A percentile compares a stretch with the other conserved stretches of the same genome.
Evolutionary conservation across 305 asterid genomes (phyloP).

Genomic region (Solanum hybrid): DNA sequence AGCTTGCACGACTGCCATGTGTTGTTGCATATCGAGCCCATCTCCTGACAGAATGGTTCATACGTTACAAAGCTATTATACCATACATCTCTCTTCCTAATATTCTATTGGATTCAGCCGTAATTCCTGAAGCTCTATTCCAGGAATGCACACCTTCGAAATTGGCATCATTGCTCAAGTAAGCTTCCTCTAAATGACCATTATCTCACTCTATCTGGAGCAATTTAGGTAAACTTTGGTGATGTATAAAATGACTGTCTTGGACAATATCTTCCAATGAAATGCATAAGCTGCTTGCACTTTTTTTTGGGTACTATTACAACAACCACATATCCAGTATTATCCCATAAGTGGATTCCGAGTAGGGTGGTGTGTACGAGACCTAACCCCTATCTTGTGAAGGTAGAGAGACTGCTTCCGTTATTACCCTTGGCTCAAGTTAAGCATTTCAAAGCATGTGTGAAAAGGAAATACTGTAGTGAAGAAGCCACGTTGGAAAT

Average conservation of each 20-base stretch:
- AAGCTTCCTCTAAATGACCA: slow-evolving; percentile 12
- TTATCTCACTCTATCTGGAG: background rate
- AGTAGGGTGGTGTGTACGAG: background rate
- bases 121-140: slow-evolving; percentile 86
- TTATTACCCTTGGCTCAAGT: background rate
- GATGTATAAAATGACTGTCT: background rate
- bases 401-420: background rate
- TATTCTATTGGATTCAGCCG: slow-evolving; percentile 51
- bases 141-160: slow-evolving; percentile 62
- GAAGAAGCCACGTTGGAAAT: background rate
- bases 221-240: background rate
- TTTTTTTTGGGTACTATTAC: background rate
- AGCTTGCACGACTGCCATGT: slow-evolving; percentile 87
- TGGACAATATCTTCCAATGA: background rate
- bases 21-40: slow-evolving; percentile 89
- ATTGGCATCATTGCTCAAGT: slow-evolving; percentile 48
- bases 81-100: slow-evolving; percentile 83
- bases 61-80: slow-evolving; percentile 62
- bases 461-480: background rate
- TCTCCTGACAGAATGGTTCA: slow-evolving; percentile 70
- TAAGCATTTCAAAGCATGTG: background rate
- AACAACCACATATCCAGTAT: background rate
- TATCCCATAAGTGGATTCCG: background rate
- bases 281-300: background rate
- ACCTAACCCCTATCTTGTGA: background rate